These are phyloP conservation scores for Arctostaphylos glauca DNA, from an alignment of 148 eudicot species.

Conservation along the genomic window DNA sequence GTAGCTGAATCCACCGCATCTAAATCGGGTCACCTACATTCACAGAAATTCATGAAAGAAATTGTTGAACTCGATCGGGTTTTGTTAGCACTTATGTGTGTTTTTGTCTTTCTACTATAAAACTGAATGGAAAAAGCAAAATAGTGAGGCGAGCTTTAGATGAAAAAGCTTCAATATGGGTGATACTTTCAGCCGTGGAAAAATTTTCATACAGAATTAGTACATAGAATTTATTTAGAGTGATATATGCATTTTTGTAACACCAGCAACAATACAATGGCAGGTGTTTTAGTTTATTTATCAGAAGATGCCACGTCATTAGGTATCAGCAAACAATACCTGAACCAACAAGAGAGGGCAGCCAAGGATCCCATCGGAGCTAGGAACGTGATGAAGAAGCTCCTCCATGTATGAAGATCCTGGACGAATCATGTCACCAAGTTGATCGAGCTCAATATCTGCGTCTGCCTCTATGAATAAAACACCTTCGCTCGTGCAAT, in stretches of 20 bases:
- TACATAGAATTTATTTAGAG: neutral
- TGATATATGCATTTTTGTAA: too few relatives aligned
- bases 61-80: too few relatives aligned
- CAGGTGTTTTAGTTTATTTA: too few relatives aligned
- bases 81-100: too few relatives aligned
- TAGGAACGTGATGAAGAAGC: constrained; percentile 17
- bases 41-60: neutral
- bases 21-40: constrained; percentile 3
- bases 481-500: constrained; percentile 13
- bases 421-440: neutral
- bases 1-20: constrained; percentile 14
- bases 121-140: neutral
- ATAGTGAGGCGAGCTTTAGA: neutral
- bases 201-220: neutral
- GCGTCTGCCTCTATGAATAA: constrained; percentile 18
- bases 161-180: too few relatives aligned
- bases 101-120: too few relatives aligned
- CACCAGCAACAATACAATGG: too few relatives aligned
- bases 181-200: neutral
- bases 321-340: neutral
- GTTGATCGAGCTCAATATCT: neutral
- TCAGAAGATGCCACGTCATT: too few relatives aligned
- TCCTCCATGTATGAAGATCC: neutral
- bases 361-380: constrained; percentile 8
- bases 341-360: constrained; percentile 15